Percentiles rank a stretch among this genome's conserved stretches.
Evolutionary conservation across 306 rosid species (phyloP).

Genomic region (Potentilla sterilis): DNA sequence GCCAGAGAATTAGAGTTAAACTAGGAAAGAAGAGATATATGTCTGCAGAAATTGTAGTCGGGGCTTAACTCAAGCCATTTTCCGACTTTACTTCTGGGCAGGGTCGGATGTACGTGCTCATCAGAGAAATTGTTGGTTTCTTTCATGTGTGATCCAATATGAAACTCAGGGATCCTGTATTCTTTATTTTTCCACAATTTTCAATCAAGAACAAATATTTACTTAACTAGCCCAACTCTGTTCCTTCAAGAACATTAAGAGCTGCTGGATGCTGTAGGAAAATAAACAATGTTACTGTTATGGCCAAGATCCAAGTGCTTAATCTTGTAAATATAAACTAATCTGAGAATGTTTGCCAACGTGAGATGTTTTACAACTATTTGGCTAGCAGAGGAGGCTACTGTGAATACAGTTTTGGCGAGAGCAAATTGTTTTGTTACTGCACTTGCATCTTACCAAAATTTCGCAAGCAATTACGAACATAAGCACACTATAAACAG

Average conservation of each 20-base stretch:
- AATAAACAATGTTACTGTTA: background rate
- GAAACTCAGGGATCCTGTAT: background rate
- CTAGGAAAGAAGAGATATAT: background rate
- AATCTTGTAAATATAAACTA: too few species aligned
- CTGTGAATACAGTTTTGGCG: too few species aligned
- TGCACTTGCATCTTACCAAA: background rate
- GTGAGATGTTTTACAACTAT: background rate
- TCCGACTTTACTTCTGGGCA: background rate
- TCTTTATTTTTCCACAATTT: background rate
- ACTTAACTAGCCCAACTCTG: background rate
- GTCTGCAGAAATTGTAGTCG: slow-evolving; percentile 2
- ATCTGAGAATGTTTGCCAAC: background rate
- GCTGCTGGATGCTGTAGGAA: background rate
- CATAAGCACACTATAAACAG: background rate
- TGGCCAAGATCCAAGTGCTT: background rate
- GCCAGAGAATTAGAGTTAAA: slow-evolving; percentile 10
- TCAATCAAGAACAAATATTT: background rate
- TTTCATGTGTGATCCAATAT: slow-evolving; percentile 10
- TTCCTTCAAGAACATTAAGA: background rate
- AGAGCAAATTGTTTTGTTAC: background rate
- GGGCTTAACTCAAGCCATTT: slow-evolving; percentile 33
- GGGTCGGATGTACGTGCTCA: background rate
- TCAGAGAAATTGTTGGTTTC: background rate
- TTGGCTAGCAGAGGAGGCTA: background rate
- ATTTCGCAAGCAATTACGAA: background rate